Conservation (phyloP, 768 basidiomycete species). For the Daedaleopsis sinensis region DNA sequence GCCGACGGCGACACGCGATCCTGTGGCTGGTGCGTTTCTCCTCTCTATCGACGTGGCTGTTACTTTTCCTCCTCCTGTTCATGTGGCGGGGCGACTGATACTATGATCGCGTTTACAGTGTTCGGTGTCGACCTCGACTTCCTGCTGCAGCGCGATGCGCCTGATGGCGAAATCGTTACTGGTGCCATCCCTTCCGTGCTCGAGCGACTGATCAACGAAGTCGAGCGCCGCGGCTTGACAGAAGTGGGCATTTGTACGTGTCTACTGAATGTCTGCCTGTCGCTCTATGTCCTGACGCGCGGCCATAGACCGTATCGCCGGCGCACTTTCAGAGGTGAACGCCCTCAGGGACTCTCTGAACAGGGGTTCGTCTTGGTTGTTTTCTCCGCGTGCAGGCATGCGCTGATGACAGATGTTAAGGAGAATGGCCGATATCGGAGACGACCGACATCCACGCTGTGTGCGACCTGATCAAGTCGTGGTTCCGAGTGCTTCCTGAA, state of each 20-base stretch:
- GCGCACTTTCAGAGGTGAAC: conserved; percentile 70
- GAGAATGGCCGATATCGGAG: conserved; percentile 60
- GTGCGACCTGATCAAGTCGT: conserved; percentile 82
- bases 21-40: conserved; percentile 60
- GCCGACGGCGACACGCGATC: conserved; percentile 65
- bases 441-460: conserved; percentile 80
- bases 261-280: neutral
- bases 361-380: conserved; percentile 46
- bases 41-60: neutral
- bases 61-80: neutral
- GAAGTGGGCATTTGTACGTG: conserved; percentile 85
- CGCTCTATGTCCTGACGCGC: conserved; percentile 3
- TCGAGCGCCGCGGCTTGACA: conserved; percentile 73
- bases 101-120: conserved; percentile 22
- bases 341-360: conserved; percentile 76
- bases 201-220: conserved; percentile 64
- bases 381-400: neutral
- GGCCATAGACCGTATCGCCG: conserved; percentile 75
- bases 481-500: conserved; percentile 83
- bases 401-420: conserved; percentile 31
- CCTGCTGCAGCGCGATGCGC: conserved; percentile 66
- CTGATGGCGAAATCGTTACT: conserved; percentile 47
- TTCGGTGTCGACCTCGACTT: conserved; percentile 79
- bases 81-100: conserved; percentile 6
- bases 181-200: conserved; percentile 71